Evolutionary conservation across 2,329 filamentous ascomycete species (phyloP).

Genomic region (Ophiostoma sp.): DNA sequence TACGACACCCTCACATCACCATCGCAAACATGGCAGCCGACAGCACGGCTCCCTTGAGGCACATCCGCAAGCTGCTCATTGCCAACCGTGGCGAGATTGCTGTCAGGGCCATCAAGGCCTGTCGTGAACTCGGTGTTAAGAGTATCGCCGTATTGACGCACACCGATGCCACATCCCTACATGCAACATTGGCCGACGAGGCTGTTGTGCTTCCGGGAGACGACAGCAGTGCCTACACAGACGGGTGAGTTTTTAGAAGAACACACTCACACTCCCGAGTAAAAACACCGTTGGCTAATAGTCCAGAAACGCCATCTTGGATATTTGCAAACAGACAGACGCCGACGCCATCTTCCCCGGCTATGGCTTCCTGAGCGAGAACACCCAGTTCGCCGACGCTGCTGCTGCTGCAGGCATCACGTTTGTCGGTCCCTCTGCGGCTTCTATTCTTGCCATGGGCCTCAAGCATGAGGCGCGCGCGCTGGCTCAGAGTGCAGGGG

Average conservation of each 20-base stretch:
- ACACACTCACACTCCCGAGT: background rate
- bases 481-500: conserved; percentile 41
- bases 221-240: conserved; percentile 12
- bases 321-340: conserved; percentile 38
- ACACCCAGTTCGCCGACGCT: conserved; percentile 52
- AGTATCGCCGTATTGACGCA: background rate
- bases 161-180: conserved; percentile 28
- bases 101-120: conserved; percentile 41
- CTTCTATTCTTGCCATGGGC: conserved; percentile 51
- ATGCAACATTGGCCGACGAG: conserved; percentile 42
- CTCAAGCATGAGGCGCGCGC: conserved; percentile 54
- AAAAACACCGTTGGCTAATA: background rate
- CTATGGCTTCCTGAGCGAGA: conserved; percentile 61
- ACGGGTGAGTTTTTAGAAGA: background rate
- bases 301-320: conserved; percentile 30
- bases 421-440: conserved; percentile 54
- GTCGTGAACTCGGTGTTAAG: background rate
- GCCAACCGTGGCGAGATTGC: conserved; percentile 58
- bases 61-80: conserved; percentile 37
- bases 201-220: conserved; percentile 30
- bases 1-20: background rate
- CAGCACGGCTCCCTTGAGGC: background rate
- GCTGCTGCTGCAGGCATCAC: conserved; percentile 49
- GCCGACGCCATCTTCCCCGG: conserved; percentile 57
- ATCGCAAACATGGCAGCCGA: background rate